These are phyloP conservation scores for Vigna hirtella DNA, from an alignment of 306 rosid species.

Conservation along the genomic window DNA sequence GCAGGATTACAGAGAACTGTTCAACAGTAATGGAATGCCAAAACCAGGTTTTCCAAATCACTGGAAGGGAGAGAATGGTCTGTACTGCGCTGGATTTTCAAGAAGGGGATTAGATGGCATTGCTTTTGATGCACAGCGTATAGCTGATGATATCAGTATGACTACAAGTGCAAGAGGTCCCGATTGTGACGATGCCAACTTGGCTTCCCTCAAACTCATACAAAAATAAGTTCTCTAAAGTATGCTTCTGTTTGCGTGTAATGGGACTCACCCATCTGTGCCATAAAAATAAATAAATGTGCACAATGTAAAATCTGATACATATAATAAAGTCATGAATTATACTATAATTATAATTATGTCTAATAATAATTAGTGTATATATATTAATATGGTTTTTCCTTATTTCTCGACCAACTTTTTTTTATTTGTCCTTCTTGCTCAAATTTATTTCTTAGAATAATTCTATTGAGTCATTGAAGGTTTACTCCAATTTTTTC, in stretches of 20 bases:
- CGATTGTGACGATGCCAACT: background rate
- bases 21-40: constrained; percentile 72
- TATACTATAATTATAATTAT: too few relatives aligned
- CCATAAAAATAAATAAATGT: too few relatives aligned
- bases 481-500: too few relatives aligned
- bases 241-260: background rate
- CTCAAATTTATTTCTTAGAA: too few relatives aligned
- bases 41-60: constrained; percentile 56
- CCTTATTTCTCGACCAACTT: too few relatives aligned
- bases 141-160: constrained; percentile 52
- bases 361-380: too few relatives aligned
- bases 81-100: constrained; percentile 66
- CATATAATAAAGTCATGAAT: background rate
- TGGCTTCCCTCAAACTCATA: background rate
- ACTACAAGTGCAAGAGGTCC: background rate
- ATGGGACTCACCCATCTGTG: too few relatives aligned
- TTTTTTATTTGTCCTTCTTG: too few relatives aligned
- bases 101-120: constrained; percentile 59
- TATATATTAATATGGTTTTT: too few relatives aligned
- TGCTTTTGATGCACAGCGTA: constrained; percentile 52
- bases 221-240: background rate
- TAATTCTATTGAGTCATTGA: too few relatives aligned
- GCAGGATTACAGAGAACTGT: constrained; percentile 56
- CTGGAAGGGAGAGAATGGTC: constrained; percentile 60
- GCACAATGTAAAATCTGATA: background rate